Conservation (phyloP, 345 rosid genomes). For the Eutrema yunnanense region DNA sequence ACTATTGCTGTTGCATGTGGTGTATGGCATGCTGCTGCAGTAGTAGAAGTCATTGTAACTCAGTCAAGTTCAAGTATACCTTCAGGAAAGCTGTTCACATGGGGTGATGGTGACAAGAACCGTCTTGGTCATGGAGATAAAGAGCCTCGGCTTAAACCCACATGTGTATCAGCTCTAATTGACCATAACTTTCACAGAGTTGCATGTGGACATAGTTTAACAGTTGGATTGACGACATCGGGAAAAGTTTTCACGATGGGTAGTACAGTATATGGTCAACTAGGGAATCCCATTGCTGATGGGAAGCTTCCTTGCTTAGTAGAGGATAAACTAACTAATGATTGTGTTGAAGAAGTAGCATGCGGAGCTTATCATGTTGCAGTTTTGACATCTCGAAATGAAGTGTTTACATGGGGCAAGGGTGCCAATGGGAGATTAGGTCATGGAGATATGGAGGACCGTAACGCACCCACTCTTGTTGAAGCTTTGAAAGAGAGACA, state of each 20-base stretch:
- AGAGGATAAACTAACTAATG: constrained; percentile 60
- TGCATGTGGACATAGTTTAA: constrained; percentile 91
- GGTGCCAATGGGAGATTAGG: constrained; percentile 98
- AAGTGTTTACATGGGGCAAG: constrained; percentile 93
- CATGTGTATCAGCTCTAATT: constrained; percentile 82
- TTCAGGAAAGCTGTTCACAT: constrained; percentile 88
- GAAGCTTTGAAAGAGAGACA: constrained; percentile 87
- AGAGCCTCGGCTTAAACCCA: constrained; percentile 82
- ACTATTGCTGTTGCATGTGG: constrained; percentile 88
- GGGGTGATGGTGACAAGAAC: constrained; percentile 97
- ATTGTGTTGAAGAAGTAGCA: constrained; percentile 77
- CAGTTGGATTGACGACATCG: constrained; percentile 78
- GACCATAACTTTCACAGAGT: constrained; percentile 73
- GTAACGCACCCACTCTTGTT: constrained; percentile 67
- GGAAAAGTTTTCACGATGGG: constrained; percentile 89
- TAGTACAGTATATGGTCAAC: constrained; percentile 91
- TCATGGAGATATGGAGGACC: constrained; percentile 87
- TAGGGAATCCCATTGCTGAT: constrained; percentile 75
- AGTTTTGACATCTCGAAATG: constrained; percentile 72
- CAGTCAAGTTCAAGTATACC: constrained; percentile 66
- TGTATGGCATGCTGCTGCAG: constrained; percentile 98
- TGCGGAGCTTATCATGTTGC: constrained; percentile 90
- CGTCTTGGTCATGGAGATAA: constrained; percentile 97
- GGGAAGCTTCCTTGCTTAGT: constrained; percentile 76
- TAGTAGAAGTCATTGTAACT: constrained; percentile 84